Conservation (phyloP, 371 early-diverging fungal species). For the Smittium culicis region DNA sequence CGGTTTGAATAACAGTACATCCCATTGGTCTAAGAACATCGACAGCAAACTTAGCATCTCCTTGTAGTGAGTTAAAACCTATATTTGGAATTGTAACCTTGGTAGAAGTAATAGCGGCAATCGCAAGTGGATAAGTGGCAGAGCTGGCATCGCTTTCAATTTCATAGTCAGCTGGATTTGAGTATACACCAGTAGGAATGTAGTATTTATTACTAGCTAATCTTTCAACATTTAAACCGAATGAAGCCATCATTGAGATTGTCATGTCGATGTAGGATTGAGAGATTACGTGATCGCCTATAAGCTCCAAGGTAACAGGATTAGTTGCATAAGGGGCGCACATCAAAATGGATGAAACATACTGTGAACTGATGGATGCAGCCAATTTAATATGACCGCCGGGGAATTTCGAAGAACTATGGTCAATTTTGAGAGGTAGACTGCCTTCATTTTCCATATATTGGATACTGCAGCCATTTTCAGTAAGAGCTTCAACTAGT, state of each 20-base stretch:
- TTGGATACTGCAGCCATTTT: conserved; percentile 61
- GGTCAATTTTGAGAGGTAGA: conserved; percentile 67
- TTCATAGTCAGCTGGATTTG: conserved; percentile 66
- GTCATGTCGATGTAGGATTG: conserved; percentile 98
- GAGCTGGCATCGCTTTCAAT: conserved; percentile 95
- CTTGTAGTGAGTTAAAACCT: conserved; percentile 75
- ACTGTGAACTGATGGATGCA: conserved; percentile 90
- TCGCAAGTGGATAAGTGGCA: conserved; percentile 92
- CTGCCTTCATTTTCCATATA: conserved; percentile 73
- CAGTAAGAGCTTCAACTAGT: conserved; percentile 65
- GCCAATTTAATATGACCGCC: conserved; percentile 82
- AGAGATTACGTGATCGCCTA: conserved; percentile 88
- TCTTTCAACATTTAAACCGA: conserved; percentile 70
- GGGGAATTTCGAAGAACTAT: conserved; percentile 52
- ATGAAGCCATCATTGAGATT: conserved; percentile 89
- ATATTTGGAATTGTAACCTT: conserved; percentile 81
- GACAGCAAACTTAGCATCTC: conserved; percentile 82
- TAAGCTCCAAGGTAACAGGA: conserved; percentile 65
- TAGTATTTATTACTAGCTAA: conserved; percentile 63
- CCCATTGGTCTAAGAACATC: conserved; percentile 91
- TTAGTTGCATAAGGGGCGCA: conserved; percentile 82
- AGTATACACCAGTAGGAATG: conserved; percentile 61
- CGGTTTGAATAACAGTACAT: conserved; percentile 70
- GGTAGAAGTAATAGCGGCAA: conserved; percentile 91
- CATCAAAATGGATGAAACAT: conserved; percentile 88